Evolutionary conservation across 1,284 basidiomycete species (phyloP), one percentile per base, ranked within the genome.

Genomic region (Ceratobasidium sp.): DNA sequence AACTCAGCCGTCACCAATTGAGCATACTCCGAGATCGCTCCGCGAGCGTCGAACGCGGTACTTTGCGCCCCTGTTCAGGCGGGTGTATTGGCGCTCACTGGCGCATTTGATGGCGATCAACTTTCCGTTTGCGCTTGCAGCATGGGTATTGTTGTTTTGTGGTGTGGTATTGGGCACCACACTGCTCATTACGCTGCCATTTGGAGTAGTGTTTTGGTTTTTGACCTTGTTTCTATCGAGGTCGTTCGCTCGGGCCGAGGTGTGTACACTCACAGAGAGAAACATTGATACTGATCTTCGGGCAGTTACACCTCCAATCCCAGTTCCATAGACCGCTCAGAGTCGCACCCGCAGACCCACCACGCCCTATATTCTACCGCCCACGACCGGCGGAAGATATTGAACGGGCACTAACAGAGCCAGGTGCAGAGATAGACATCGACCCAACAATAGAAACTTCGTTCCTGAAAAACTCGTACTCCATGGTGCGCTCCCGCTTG

Each of bases 141-240:
- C 89, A 15, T 92, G 88, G 87, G 75, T 91, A 3, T 92, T 86
- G 76, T 80, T 90, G 5, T 90, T 92, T 73, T 86, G 90, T 25
- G 89, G 91, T 74, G 92, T 90, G 0, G 77, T 92, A 77, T 90
- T 91, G 74, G 90, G 90, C 8, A 92, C 90, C 29, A 89, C 87
- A 0, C 82, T 91, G 20, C 82, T 92, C 20, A 83, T 92, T 74
- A 86, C 88, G 0, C 81, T 92, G 3, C 90, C 90, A 0, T 78
- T 92, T n/a, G 90, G 90, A 25, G 87, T 87, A 1, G 79, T 91
- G 3, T 79, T 92, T 22, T 91, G 89, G 77, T 92, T 92, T 78
- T 80, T 91, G 62, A 83, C 91, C 76, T 81, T 92, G 15, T 77
- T 91, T 12, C 89, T 90, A 31, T 90, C 89, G 10, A 81, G 90